Conservation (phyloP, 257 asterid genomes). For the Capsicum pubescens region DNA sequence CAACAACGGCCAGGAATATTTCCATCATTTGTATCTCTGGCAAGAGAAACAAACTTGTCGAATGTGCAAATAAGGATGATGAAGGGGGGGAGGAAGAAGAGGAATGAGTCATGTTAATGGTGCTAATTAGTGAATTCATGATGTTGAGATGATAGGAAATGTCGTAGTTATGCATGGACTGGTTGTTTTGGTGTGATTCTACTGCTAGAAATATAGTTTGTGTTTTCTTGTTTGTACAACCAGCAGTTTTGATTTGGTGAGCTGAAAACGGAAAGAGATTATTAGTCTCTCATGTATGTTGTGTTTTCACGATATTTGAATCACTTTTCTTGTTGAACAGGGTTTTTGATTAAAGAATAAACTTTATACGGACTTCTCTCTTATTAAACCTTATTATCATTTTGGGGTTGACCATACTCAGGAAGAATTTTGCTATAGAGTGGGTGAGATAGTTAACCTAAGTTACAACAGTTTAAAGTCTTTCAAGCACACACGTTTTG, state of each 20-base stretch:
- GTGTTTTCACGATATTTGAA: neutral
- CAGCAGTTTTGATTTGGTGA: slow-evolving; percentile 49
- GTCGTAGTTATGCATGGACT: slow-evolving; percentile 41
- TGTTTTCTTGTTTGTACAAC: slow-evolving; percentile 42
- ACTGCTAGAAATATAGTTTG: slow-evolving; percentile 31
- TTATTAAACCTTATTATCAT: neutral
- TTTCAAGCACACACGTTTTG: neutral
- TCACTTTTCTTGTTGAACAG: slow-evolving; percentile 33
- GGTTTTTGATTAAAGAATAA: slow-evolving; percentile 26
- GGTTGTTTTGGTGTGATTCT: slow-evolving; percentile 42
- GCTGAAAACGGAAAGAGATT: slow-evolving; percentile 45
- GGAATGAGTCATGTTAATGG: slow-evolving; percentile 29
- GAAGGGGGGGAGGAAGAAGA: slow-evolving; percentile 19
- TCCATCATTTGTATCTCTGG: slow-evolving; percentile 70
- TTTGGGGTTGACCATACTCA: neutral
- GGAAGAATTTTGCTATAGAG: neutral
- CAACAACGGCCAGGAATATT: slow-evolving; percentile 52
- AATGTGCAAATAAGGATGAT: neutral
- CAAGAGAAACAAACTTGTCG: slow-evolving; percentile 29
- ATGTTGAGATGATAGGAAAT: slow-evolving; percentile 44
- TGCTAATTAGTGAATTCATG: slow-evolving; percentile 46
- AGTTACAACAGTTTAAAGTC: slow-evolving; percentile 10
- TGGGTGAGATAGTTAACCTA: slow-evolving; percentile 44
- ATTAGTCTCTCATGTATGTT: slow-evolving; percentile 26
- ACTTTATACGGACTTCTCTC: neutral